Evolutionary conservation across 1,139 yeast species (phyloP).

Genomic region (Nakaseomyces nivariensis): DNA sequence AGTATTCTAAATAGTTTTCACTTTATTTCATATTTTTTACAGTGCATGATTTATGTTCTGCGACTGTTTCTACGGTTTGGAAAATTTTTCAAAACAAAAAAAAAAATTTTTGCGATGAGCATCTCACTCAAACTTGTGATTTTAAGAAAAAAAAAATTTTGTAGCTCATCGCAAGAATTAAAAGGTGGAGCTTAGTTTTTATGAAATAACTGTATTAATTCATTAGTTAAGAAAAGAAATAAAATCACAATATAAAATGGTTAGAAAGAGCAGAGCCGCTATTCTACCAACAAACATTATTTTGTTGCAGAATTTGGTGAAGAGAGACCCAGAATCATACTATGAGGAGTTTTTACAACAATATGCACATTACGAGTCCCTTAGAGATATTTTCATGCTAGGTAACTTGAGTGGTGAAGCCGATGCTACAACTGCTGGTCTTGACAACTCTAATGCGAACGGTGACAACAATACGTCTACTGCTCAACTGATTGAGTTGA

Average conservation of each 20-base stretch:
- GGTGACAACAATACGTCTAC: conserved; percentile 34
- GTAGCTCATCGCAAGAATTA: background rate
- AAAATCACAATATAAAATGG: conserved; percentile 40
- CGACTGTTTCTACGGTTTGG: background rate
- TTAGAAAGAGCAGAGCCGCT: conserved; percentile 82
- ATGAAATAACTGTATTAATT: no score
- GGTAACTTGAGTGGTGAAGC: conserved; percentile 22
- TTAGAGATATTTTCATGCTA: conserved; percentile 69
- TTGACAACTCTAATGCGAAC: conserved; percentile 18
- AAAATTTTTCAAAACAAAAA: background rate
- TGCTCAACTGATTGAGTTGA: conserved; percentile 68
- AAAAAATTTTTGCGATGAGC: conserved; percentile 1
- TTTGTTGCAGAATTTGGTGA: conserved; percentile 78
- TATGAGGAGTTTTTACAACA: conserved; percentile 89
- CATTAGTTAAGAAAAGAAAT: background rate
- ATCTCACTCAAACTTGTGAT: background rate
- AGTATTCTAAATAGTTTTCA: no score
- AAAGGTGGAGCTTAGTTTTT: no score
- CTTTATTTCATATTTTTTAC: no score
- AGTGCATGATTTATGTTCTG: background rate
- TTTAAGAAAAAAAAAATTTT: background rate
- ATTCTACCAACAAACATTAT: conserved; percentile 86
- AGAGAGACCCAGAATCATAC: conserved; percentile 89
- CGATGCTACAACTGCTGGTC: conserved; percentile 4
- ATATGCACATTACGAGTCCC: conserved; percentile 82